Base-by-base conservation (phyloP, 371 early-diverging fungal species). In the Syncephalastrum contaminatum region DNA sequence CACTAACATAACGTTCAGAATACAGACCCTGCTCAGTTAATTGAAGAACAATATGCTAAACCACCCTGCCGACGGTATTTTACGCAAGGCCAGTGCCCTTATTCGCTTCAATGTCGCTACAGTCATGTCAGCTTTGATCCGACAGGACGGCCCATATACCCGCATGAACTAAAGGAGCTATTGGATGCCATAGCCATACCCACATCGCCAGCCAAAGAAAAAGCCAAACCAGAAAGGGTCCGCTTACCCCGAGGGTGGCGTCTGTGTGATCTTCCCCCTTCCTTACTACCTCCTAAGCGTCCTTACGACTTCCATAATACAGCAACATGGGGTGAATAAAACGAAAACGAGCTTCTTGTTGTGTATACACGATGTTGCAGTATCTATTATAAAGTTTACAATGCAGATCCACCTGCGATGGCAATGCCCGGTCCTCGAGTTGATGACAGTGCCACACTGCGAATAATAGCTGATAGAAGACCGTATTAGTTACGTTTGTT, bases 371-470 rank as follows among this genome's bases (percentile, higher is more conserved):
- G 22, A 54, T 20, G 27, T 21, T 18, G 24, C n/a, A 44, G 52
- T 21, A 30, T 30, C 36, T 50, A 47, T n/a, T 52, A 48, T 21
- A 30, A 24, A 30, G 36, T 58, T 54, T 63, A 67, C 45, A 67
- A 30, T 52, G 56, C 47, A 36, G 66, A 25, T 21, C 72, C 75
- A 54, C 65, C 62, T 53, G 65, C 57, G 56, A 77, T 64, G 39
- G 56, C 67, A 63, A 86, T 73, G 51, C 83, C 84, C 43, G 87
- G 87, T 50, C 83, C 83, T 59, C 80, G 80, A 25, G 82, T 83
- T 36, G 83, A 82, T 44, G 81, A 80, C 16, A 86, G 66, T 25
- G 76, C 75, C 14, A 84, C 80, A 45, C 82, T 81, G 71, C 80
- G 80, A 54, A 84, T 69, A 56, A 84, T 72, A 8, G 79, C 86